A percentile compares a stretch with the other conserved stretches of the same genome.
phyloP scores from a whole-genome alignment of 176 grass and related monocot genomes.

The Oryza rufipogon region DNA sequence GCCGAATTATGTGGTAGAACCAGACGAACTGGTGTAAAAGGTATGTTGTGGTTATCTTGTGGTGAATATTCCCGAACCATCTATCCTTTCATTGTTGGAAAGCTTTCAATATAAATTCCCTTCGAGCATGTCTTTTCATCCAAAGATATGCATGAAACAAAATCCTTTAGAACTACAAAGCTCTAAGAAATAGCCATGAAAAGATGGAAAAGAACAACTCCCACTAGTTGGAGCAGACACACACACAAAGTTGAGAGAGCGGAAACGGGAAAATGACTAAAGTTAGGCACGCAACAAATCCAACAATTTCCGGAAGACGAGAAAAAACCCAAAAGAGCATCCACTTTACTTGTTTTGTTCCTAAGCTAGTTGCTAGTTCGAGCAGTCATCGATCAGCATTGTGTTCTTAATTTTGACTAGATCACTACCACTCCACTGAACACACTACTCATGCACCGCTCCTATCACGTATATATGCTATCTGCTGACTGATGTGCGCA shows the following conservation, averaged over 20 bases:
- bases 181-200: background rate
- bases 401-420: slow-evolving; percentile 9
- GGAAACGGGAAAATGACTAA: background rate
- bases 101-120: background rate
- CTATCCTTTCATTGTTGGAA: background rate
- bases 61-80: too few relatives aligned
- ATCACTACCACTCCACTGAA: background rate
- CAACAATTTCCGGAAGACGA: background rate
- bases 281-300: slow-evolving; percentile 16
- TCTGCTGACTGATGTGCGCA: background rate
- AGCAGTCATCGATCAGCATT: background rate
- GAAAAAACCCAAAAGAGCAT: background rate
- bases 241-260: background rate
- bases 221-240: background rate
- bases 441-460: background rate
- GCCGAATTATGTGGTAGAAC: too few relatives aligned
- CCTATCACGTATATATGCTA: slow-evolving; percentile 1
- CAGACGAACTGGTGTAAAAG: too few relatives aligned
- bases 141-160: background rate
- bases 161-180: background rate
- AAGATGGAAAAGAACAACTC: background rate
- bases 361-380: background rate
- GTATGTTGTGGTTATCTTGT: too few relatives aligned
- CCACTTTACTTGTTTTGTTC: slow-evolving; percentile 18
- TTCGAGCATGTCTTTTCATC: background rate